Evolutionary conservation across 192 early-diverging fungal species (phyloP), one percentile per base, ranked within the genome.

Genomic region (Phlyctochytrium arcticum): DNA sequence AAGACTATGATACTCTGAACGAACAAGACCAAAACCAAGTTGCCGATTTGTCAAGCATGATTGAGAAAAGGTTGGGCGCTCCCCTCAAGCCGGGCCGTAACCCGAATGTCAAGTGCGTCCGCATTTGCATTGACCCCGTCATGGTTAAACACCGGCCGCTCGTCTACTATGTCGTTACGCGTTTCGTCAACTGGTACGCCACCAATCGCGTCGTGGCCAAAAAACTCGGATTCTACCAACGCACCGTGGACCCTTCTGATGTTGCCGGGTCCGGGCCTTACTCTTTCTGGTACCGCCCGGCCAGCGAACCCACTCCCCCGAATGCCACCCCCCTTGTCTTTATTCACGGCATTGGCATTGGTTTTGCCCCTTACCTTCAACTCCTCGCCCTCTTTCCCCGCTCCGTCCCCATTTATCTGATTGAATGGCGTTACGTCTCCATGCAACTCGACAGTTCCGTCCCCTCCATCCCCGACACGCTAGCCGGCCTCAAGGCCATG

Each of bases 381-480:
- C 80, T 87, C 54, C 47, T 89, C n/a, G 48, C 60, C 35, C 61
- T 68, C n/a, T 63, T 89, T 27, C 47, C 64, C 15, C 55, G 56
- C 48, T 53, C 46, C 36, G 62, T 57, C 23, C 73, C 67, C 31
- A 29, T 78, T 6, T 56, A 69, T 37, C 61, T 78, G 49, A 26
- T 71, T 7, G 67, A 89, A 50, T 65, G 87, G 10, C 82, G 84
- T 0, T 75, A 85, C 61, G 83, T 88, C 2, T 82, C 87, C 8
- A 88, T 88, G 84, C 84, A 79, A 26, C 62, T 89, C 34, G 59
- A 75, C 7, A 77, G 81, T 7, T 56, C 78, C 19, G 80, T 86
- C 21, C 80, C 81, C 29, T 75, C 74, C 9, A 78, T 82, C 6
- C 67, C 72, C 10, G 81, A 87, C 31, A 84, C 77, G 1, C 72